Conservation (phyloP, 306 rosid genomes). For the Cucurbita moschata region DNA sequence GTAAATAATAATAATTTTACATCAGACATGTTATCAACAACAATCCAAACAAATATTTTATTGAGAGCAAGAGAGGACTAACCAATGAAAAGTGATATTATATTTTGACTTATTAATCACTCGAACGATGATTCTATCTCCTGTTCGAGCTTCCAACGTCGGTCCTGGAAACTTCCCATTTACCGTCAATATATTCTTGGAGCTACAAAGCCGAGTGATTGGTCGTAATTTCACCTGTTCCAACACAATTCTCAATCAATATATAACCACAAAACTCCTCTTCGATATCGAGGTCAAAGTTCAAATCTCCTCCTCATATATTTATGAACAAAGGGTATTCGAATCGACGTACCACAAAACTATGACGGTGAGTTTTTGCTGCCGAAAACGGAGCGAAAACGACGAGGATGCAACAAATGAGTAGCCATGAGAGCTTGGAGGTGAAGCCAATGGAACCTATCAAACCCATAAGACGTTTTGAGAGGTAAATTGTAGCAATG, state of each 20-base stretch:
- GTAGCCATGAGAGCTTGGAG: background rate
- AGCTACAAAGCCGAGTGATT: background rate
- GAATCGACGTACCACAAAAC: background rate
- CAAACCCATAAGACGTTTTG: background rate
- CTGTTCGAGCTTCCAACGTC: background rate
- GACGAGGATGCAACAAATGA: background rate
- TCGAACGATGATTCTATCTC: background rate
- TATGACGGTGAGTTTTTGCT: background rate
- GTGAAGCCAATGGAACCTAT: background rate
- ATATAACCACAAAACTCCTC: too few species aligned
- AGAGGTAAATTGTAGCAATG: background rate
- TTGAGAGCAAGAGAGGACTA: background rate
- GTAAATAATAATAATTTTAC: too few species aligned
- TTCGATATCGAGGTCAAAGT: background rate
- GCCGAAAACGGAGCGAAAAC: background rate
- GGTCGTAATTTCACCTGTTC: background rate
- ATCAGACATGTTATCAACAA: too few species aligned
- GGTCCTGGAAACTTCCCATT: conserved; percentile 6
- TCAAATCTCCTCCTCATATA: background rate
- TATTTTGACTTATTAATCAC: background rate
- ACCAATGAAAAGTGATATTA: conserved; percentile 2
- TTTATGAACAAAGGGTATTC: background rate
- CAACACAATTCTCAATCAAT: background rate
- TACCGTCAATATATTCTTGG: conserved; percentile 3
- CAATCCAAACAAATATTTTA: too few species aligned